phyloP scores from a whole-genome alignment of 495 filamentous ascomycete species.

The Parmelia sp. region DNA sequence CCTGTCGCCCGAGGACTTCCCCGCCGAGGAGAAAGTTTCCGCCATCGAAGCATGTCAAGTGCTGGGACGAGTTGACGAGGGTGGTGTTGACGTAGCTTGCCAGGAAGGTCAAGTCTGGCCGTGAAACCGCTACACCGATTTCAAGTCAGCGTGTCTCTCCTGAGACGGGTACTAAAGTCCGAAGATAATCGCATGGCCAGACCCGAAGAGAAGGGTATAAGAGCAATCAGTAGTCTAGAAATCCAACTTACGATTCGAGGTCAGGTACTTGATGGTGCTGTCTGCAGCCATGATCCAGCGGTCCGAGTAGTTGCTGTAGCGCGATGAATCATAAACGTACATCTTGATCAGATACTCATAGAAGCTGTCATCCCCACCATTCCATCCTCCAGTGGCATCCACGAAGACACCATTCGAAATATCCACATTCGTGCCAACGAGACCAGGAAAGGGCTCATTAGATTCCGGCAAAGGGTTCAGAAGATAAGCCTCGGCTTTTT shows the following conservation, averaged over 20 bases:
- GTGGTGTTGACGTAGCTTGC: constrained; percentile 53
- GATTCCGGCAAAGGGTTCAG: constrained; percentile 56
- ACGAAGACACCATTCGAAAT: constrained; percentile 59
- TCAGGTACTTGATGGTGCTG: constrained; percentile 64
- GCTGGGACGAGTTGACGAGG: constrained; percentile 49
- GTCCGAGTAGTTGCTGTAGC: constrained; percentile 58
- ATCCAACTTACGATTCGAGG: constrained; percentile 55
- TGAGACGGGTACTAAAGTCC: background rate
- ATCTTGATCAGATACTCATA: constrained; percentile 96
- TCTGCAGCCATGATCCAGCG: constrained; percentile 75
- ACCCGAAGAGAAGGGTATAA: no score
- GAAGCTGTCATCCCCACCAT: constrained; percentile 72
- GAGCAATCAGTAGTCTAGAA: no score
- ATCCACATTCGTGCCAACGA: constrained; percentile 64
- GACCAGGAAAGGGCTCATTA: constrained; percentile 68
- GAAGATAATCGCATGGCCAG: no score
- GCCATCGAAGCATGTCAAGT: constrained; percentile 78
- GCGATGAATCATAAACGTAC: constrained; percentile 70
- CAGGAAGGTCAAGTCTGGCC: constrained; percentile 71
- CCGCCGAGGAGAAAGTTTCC: constrained; percentile 88
- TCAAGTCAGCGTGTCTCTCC: background rate
- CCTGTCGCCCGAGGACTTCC: constrained; percentile 52
- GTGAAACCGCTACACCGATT: constrained; percentile 35
- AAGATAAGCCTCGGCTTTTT: constrained; percentile 66
- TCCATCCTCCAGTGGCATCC: constrained; percentile 68